phyloP scores from a whole-genome alignment of 169 alveolate species.

The Babesia caballi region DNA sequence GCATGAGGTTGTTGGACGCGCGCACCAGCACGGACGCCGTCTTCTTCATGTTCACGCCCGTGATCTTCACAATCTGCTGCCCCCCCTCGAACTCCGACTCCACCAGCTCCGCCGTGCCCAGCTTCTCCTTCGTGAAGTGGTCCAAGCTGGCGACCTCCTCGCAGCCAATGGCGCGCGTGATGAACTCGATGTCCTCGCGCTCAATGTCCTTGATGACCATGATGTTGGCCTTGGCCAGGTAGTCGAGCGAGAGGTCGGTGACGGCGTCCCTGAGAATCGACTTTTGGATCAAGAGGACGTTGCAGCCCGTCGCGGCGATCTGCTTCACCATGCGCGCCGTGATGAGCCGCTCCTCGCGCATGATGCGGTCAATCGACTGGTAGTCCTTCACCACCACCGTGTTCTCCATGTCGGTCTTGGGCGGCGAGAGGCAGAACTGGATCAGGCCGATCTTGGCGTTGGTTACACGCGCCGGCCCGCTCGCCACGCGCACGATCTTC shows the following conservation, averaged over 20 bases:
- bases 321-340: slow-evolving; percentile 96
- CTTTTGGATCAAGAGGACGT: slow-evolving; percentile 96
- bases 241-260: slow-evolving; percentile 93
- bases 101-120: slow-evolving; percentile 94
- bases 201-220: slow-evolving; percentile 97
- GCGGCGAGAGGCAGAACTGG: slow-evolving; percentile 98
- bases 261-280: slow-evolving; percentile 98
- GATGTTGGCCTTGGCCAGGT: slow-evolving; percentile 95
- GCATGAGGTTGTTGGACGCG: slow-evolving; percentile 91
- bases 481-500: slow-evolving; percentile 92
- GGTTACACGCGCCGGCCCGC: slow-evolving; percentile 92
- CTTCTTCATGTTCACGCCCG: slow-evolving; percentile 93
- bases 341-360: slow-evolving; percentile 96
- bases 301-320: slow-evolving; percentile 97
- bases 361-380: slow-evolving; percentile 88
- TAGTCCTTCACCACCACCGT: slow-evolving; percentile 92
- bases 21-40: slow-evolving; percentile 94
- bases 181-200: slow-evolving; percentile 96
- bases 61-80: slow-evolving; percentile 89
- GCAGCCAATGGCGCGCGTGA: slow-evolving; percentile 85
- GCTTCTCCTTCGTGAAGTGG: slow-evolving; percentile 93
- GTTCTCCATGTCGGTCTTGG: slow-evolving; percentile 99
- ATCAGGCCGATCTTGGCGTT: slow-evolving; percentile 96
- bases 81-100: slow-evolving; percentile 84
- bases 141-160: slow-evolving; percentile 97